Evolutionary conservation across 495 filamentous ascomycete species (phyloP), one percentile per base, ranked within the genome.

Genomic region (Glonium stellatum): DNA sequence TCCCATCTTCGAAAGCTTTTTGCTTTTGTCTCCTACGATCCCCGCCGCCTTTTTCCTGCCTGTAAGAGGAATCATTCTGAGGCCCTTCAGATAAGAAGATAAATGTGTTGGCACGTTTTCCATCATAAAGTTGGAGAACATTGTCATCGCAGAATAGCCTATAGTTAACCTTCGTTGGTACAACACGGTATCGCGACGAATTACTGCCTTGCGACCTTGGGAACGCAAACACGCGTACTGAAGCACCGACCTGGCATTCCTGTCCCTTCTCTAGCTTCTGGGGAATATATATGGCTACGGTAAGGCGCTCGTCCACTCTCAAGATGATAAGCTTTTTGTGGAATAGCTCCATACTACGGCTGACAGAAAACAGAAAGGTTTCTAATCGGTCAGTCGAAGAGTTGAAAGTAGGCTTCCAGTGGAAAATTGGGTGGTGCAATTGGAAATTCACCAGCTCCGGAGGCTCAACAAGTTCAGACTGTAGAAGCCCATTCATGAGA

Each of bases 231-330:
- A 80, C 62, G 2, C 78, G 75, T 6, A 79, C 76, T 12, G 52
- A 59, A 55, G 72, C 66, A 51, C 74, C 73, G 8, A 80, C 76
- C 9, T 67, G 55, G 55, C 55, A 67, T 55, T 79, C 78, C 34
- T 73, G 37, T 11, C 67, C 57, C 22, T 57, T 67, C 35, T 68
- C 67, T 13, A 79, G 63, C 64, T 73, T 74, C 57, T 69, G 66
- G 5, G 78, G 79, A 4, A 81, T 61, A 58, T 81, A 81, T 21
- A 81, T 75, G 4, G 72, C 78, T 9, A 81, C 34, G 2, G 75
- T 79, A 12, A 81, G 68, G 10, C 79, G 69, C 54, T 78, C 71
- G 52, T 78, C 72, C n/a, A 77, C 67, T 8, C 61, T 70, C 19
- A 79, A 58, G 12, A 79, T 64, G 27, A 81, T 73, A 4, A 81